Evolutionary conservation across 257 asterid species (phyloP), one percentile per base, ranked within the genome.

Genomic region (Anisodus acutangulus): DNA sequence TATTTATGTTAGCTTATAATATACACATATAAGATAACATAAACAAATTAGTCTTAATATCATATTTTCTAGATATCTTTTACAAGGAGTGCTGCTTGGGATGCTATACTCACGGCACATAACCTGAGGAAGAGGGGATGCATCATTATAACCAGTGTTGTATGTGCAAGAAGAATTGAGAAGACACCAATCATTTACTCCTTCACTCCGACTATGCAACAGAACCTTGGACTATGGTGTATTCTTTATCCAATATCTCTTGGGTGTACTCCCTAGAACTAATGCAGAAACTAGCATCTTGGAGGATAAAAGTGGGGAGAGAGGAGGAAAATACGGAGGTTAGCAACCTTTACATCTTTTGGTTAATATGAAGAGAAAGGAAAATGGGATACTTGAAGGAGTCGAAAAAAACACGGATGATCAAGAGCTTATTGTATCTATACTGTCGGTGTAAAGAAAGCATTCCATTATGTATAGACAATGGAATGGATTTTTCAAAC

Each of bases 11-110:
- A 43, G 82, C 82, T 51, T 78, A 26, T 78, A 78, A 31, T 78
- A 78, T 78, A 78, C 82, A 78, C 64, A 78, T 26, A 76, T 78
- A 78, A 78, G 82, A 78, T 26, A 53, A 16, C 82, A 78, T 53
- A 78, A 78, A 78, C 64, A 53, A 78, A 78, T 31, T 78, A 78
- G 82, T 53, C 82, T 78, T 53, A 78, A 78, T 78, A 78, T 78
- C 82, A 78, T 53, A 78, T 78, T 78, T 78, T 78, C 82, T 78
- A 78, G 82, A 78, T 78, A 78, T 78, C 64, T 78, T 53, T 78
- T 78, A 78, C 82, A 78, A 78, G 82, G 82, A 78, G 82, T 78
- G 82, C 82, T 78, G 82, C 82, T 78, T 78, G 82, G 82, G 82
- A 78, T 78, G 82, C 82, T 78, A 78, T 78, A 78, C 64, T 78